Evolutionary conservation across 768 basidiomycete genomes (phyloP).

Genomic region (Collybiopsis confluens): DNA sequence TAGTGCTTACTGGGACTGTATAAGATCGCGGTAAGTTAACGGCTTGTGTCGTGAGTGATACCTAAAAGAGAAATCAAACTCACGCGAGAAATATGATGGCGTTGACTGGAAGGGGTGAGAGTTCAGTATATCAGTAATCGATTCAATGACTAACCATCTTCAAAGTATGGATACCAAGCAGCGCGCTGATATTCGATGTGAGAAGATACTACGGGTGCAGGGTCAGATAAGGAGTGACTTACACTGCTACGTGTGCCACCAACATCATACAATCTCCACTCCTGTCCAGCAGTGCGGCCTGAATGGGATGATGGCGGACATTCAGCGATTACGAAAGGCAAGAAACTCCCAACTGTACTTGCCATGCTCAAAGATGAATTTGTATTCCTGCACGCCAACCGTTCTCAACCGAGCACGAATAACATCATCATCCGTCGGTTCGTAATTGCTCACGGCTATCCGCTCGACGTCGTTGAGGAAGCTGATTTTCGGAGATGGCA

Average conservation of each 20-base stretch:
- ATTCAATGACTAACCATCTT: constrained; percentile 44
- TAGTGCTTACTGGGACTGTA: constrained; percentile 36
- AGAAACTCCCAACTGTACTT: constrained; percentile 13
- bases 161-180: constrained; percentile 80
- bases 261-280: constrained; percentile 82
- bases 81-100: constrained; percentile 81
- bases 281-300: constrained; percentile 59
- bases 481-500: constrained; percentile 27
- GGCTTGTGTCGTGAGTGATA: background rate
- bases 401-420: constrained; percentile 77
- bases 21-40: background rate
- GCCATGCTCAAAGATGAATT: constrained; percentile 64
- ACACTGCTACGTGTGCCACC: constrained; percentile 71
- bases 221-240: constrained; percentile 25
- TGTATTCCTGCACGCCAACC: constrained; percentile 73
- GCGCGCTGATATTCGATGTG: constrained; percentile 43
- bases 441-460: constrained; percentile 57
- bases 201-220: constrained; percentile 3
- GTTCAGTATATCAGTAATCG: background rate
- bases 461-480: constrained; percentile 69
- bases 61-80: constrained; percentile 17
- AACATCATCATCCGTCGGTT: constrained; percentile 73
- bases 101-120: constrained; percentile 40
- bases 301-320: background rate
- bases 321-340: background rate